Evolutionary conservation across 257 asterid species (phyloP).

Genomic region (Nicotiana knightiana): DNA sequence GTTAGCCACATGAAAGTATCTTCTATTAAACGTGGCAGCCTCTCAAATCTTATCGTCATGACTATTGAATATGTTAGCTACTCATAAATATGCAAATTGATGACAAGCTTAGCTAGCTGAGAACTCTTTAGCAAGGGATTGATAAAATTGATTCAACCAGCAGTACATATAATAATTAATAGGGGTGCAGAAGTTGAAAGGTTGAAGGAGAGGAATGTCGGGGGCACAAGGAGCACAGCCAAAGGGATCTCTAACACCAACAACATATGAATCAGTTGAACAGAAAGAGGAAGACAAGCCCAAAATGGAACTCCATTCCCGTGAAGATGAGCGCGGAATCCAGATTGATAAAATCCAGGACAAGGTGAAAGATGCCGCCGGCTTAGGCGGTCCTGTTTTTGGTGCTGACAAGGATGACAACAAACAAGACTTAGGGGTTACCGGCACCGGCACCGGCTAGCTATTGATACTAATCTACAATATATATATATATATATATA

Average conservation of each 20-base stretch:
- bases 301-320: slow-evolving; percentile 43
- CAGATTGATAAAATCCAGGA: slow-evolving; percentile 58
- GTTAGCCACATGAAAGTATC: not conserved
- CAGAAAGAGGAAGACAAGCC: slow-evolving; percentile 59
- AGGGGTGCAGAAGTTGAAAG: not conserved
- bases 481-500: too few relatives aligned
- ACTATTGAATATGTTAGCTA: too few relatives aligned
- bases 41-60: too few relatives aligned
- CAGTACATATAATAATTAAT: too few relatives aligned
- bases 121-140: too few relatives aligned
- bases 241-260: slow-evolving; percentile 68
- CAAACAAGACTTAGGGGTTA: slow-evolving; percentile 64
- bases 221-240: slow-evolving; percentile 97
- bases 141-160: too few relatives aligned
- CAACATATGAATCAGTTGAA: slow-evolving; percentile 60
- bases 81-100: too few relatives aligned
- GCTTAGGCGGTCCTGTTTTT: slow-evolving; percentile 69
- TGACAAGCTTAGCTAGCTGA: too few relatives aligned
- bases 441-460: slow-evolving; percentile 69
- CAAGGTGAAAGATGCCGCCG: slow-evolving; percentile 78
- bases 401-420: slow-evolving; percentile 63
- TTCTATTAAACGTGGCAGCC: too few relatives aligned
- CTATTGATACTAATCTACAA: too few relatives aligned
- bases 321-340: slow-evolving; percentile 74
- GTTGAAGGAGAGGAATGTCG: slow-evolving; percentile 36